These are phyloP conservation scores for Spergularia bocconei DNA, from an alignment of 148 eudicot genomes.

Conservation along the genomic window DNA sequence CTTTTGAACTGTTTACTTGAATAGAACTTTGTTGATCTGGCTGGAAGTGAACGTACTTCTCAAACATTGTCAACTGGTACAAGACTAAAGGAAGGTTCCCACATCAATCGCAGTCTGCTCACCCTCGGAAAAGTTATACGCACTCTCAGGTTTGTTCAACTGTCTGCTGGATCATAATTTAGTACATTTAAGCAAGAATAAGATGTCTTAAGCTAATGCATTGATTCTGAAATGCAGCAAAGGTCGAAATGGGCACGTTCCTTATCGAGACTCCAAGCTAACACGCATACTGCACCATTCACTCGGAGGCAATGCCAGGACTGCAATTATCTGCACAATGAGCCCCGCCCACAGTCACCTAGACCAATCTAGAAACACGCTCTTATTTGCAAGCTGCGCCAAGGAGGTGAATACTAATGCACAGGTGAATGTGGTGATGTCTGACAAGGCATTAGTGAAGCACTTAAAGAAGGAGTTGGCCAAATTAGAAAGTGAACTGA, in stretches of 20 bases:
- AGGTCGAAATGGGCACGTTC: constrained; percentile 73
- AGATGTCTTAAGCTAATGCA: constrained; percentile 6
- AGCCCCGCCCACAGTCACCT: constrained; percentile 87
- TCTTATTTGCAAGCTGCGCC: constrained; percentile 86
- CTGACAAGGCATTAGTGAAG: constrained; percentile 91
- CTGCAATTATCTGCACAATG: constrained; percentile 94
- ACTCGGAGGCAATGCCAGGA: constrained; percentile 93
- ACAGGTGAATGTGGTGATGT: constrained; percentile 84
- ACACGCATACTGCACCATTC: constrained; percentile 97
- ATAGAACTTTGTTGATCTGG: constrained; percentile 95
- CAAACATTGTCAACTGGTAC: constrained; percentile 74
- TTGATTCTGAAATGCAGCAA: constrained; percentile 49
- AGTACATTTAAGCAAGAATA: neutral
- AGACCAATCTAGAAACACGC: constrained; percentile 93
- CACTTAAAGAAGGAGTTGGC: constrained; percentile 73
- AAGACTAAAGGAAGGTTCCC: constrained; percentile 91
- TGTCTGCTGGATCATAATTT: neutral
- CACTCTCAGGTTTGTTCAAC: constrained; percentile 58
- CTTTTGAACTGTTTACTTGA: constrained; percentile 3
- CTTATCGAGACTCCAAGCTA: constrained; percentile 93
- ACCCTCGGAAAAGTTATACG: constrained; percentile 91
- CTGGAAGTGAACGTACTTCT: constrained; percentile 98
- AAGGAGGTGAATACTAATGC: constrained; percentile 81
- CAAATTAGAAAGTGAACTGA: constrained; percentile 66
- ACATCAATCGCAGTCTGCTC: constrained; percentile 81